Conservation (phyloP, 2,329 filamentous ascomycete genomes). For the Tolypocladium amazonense region DNA sequence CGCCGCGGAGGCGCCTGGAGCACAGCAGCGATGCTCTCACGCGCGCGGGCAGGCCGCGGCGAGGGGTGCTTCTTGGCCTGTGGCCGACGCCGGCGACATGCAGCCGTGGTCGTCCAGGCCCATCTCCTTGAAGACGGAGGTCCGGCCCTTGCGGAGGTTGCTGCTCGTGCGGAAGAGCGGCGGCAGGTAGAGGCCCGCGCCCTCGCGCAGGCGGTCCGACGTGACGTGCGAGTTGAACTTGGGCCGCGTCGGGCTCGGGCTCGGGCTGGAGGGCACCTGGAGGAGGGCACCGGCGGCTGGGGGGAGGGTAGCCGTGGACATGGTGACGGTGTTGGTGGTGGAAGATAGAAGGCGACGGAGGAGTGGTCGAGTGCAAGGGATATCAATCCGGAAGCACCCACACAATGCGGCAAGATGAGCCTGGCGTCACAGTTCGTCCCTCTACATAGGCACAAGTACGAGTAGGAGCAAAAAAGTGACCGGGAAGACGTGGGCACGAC, state of each 20-base stretch:
- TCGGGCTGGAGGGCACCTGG: not conserved
- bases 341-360: too few relatives aligned
- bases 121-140: slow-evolving; percentile 41
- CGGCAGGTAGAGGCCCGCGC: slow-evolving; percentile 25
- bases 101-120: slow-evolving; percentile 24
- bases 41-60: not conserved
- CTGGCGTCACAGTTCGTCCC: not conserved
- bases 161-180: slow-evolving; percentile 28
- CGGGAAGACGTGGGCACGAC: not conserved
- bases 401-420: not conserved
- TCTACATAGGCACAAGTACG: not conserved
- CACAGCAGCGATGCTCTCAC: not conserved
- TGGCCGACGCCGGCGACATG: not conserved
- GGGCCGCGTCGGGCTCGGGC: slow-evolving; percentile 24
- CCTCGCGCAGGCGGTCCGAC: slow-evolving; percentile 39
- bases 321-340: not conserved
- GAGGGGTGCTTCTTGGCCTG: not conserved
- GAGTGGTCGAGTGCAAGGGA: too few relatives aligned
- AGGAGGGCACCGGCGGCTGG: not conserved
- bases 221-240: slow-evolving; percentile 40
- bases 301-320: not conserved
- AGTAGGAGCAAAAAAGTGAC: too few relatives aligned
- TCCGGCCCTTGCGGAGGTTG: slow-evolving; percentile 38
- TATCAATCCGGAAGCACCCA: too few relatives aligned
- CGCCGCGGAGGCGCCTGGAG: not conserved